These are phyloP conservation scores for Inonotus obliquus DNA, from an alignment of 1,284 basidiomycete species.

Conservation along the genomic window DNA sequence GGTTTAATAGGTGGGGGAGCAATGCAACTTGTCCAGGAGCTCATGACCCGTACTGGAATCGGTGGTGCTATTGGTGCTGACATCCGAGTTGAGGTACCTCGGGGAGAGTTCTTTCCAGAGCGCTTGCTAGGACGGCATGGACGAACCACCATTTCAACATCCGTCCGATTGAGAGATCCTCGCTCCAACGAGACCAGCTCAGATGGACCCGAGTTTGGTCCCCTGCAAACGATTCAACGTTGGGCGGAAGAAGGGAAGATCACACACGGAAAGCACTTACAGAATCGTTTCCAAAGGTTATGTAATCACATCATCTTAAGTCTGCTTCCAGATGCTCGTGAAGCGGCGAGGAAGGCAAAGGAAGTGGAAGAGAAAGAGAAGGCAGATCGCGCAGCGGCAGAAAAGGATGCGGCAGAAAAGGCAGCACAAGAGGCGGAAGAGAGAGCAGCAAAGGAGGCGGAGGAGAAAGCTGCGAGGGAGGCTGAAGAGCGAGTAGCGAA, in stretches of 20 bases:
- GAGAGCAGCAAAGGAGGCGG: constrained; percentile 22
- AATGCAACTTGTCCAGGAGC: constrained; percentile 78
- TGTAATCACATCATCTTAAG: constrained; percentile 72
- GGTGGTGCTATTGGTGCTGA: constrained; percentile 50
- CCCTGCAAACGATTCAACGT: constrained; percentile 79
- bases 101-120: constrained; percentile 51
- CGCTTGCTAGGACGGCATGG: constrained; percentile 47
- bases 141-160: constrained; percentile 45
- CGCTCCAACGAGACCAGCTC: constrained; percentile 43
- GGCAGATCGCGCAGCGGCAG: constrained; percentile 30
- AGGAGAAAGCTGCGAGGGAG: constrained; percentile 26
- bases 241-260: constrained; percentile 90
- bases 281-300: constrained; percentile 64
- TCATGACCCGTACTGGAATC: constrained; percentile 55
- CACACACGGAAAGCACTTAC: constrained; percentile 68
- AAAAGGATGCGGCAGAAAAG: constrained; percentile 22
- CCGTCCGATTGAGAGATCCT: constrained; percentile 52
- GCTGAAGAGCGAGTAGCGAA: constrained; percentile 19
- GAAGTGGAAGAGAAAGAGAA: constrained; percentile 29
- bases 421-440: constrained; percentile 17
- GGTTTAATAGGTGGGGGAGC: constrained; percentile 80
- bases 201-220: constrained; percentile 63
- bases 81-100: constrained; percentile 66
- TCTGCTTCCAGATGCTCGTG: constrained; percentile 78
- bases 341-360: constrained; percentile 42